These are phyloP conservation scores for Saccharomycopsis guyanensis DNA, from an alignment of 805 yeast genomes.

Conservation along the genomic window DNA sequence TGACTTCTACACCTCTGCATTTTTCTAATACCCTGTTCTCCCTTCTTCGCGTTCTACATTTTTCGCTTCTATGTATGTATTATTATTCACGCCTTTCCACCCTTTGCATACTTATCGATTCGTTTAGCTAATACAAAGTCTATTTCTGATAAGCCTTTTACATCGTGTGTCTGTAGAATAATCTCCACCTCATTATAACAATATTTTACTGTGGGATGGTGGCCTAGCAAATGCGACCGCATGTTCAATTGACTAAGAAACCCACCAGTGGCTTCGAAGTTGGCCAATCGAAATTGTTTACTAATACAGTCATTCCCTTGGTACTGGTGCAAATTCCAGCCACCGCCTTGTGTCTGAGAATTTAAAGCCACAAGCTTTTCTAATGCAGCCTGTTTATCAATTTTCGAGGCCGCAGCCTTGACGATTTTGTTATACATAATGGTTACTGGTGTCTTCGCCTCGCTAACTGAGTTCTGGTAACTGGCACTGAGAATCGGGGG, in stretches of 20 bases:
- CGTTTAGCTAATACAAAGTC: constrained; percentile 53
- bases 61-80: background rate
- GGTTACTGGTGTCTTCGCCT: background rate
- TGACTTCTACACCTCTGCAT: background rate
- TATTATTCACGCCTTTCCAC: constrained; percentile 10
- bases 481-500: background rate
- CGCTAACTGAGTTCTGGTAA: background rate
- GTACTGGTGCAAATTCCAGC: constrained; percentile 1
- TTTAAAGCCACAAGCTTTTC: constrained; percentile 21
- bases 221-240: constrained; percentile 50
- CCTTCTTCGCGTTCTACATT: background rate
- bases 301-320: constrained; percentile 23
- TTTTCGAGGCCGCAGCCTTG: constrained; percentile 27
- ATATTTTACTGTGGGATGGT: constrained; percentile 65
- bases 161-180: constrained; percentile 59
- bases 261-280: constrained; percentile 59
- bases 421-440: constrained; percentile 34
- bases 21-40: background rate
- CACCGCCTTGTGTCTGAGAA: background rate
- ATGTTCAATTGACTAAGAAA: constrained; percentile 52
- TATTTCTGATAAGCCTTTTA: constrained; percentile 40
- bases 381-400: constrained; percentile 24
- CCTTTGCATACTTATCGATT: constrained; percentile 31
- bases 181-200: constrained; percentile 52
- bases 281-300: constrained; percentile 36